Evolutionary conservation across 805 yeast species (phyloP).

Genomic region (Lipomyces spencermartinsiae): DNA sequence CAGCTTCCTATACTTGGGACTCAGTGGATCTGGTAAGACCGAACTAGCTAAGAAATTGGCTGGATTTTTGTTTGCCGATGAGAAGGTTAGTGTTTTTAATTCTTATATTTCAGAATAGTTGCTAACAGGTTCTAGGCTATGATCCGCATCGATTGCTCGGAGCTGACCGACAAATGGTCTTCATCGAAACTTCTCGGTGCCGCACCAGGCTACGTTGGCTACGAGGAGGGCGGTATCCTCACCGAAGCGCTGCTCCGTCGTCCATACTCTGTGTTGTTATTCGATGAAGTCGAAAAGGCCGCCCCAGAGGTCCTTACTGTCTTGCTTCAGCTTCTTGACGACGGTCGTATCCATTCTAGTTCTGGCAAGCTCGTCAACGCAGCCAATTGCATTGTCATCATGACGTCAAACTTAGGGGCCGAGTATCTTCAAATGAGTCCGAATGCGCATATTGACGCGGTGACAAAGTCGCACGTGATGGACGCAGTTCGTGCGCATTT

Average conservation of each 20-base stretch:
- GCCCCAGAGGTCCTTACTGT: conserved; percentile 97
- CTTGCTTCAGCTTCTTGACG: conserved; percentile 89
- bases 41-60: conserved; percentile 97
- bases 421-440: conserved; percentile 77
- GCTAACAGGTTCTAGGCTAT: conserved; percentile 57
- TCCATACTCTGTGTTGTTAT: conserved; percentile 94
- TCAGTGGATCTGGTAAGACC: conserved; percentile 98
- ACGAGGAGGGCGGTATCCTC: conserved; percentile 95
- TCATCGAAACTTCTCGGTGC: conserved; percentile 95
- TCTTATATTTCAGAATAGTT: background rate
- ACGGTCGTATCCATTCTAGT: conserved; percentile 93
- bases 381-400: conserved; percentile 87
- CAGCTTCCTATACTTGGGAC: conserved; percentile 90
- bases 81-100: conserved; percentile 51
- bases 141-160: conserved; percentile 98
- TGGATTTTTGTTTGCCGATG: conserved; percentile 94
- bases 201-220: conserved; percentile 96
- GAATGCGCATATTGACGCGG: conserved; percentile 61
- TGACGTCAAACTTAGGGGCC: conserved; percentile 98
- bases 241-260: conserved; percentile 90
- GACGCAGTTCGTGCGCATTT: conserved; percentile 83
- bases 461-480: conserved; percentile 81
- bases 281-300: conserved; percentile 98
- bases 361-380: conserved; percentile 94
- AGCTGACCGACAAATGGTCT: conserved; percentile 92